Conservation (phyloP, 345 rosid species). For the Capsella bursapastoris region DNA sequence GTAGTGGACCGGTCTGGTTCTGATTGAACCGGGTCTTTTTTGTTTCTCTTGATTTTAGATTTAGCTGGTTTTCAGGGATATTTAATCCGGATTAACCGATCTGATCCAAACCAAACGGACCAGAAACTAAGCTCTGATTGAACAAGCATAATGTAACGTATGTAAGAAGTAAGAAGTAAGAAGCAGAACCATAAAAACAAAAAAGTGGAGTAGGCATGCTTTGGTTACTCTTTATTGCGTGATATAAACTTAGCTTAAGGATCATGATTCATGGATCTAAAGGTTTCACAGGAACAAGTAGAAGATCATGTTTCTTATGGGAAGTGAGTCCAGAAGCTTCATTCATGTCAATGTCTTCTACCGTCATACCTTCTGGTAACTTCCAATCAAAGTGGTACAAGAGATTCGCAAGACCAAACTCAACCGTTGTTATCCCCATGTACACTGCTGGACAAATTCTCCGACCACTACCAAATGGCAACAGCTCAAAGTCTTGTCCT, state of each 20-base stretch:
- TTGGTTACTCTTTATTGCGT: no score
- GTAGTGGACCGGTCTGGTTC: not conserved
- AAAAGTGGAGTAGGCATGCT: no score
- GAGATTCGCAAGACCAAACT: constrained; percentile 47
- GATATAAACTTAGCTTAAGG: not conserved
- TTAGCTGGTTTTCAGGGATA: no score
- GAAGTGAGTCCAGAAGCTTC: constrained; percentile 41
- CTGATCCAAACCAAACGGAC: no score
- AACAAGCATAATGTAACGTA: no score
- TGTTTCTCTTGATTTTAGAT: not conserved
- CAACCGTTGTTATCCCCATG: constrained; percentile 42
- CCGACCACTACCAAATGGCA: constrained; percentile 45
- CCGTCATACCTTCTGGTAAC: constrained; percentile 35
- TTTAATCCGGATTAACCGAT: no score
- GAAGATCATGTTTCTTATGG: constrained; percentile 36
- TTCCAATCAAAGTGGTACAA: constrained; percentile 46
- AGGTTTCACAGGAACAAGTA: constrained; percentile 37
- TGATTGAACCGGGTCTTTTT: constrained; percentile 11
- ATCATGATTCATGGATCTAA: not conserved
- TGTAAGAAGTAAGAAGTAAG: no score
- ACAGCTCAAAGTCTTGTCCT: constrained; percentile 45
- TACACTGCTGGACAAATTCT: constrained; percentile 48
- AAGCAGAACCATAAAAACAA: no score
- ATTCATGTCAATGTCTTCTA: constrained; percentile 32
- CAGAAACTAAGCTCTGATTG: no score